Evolutionary conservation across 495 filamentous ascomycete species (phyloP).

Genomic region (Neurospora sp.): DNA sequence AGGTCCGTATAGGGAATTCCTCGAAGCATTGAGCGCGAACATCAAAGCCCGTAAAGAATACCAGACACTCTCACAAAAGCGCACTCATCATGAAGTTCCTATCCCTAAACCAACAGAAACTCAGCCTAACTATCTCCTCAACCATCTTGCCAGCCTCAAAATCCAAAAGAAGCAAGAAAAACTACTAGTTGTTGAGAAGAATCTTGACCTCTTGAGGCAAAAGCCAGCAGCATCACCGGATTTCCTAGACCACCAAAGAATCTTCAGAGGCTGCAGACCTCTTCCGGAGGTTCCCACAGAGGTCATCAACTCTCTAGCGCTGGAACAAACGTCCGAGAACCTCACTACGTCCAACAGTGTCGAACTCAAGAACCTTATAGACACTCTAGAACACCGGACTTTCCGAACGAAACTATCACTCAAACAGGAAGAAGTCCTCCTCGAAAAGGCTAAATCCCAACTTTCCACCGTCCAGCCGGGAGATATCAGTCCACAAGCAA

Average conservation of each 20-base stretch:
- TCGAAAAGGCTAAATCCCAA: conserved; percentile 44
- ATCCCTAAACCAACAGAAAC: neutral
- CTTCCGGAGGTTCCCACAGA: conserved; percentile 40
- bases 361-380: conserved; percentile 40
- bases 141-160: conserved; percentile 37
- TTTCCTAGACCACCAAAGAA: conserved; percentile 36
- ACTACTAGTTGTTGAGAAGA: conserved; percentile 37
- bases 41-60: conserved; percentile 43
- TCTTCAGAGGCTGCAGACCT: conserved; percentile 31
- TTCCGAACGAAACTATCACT: conserved; percentile 52
- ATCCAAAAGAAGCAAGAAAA: conserved; percentile 46
- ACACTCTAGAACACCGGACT: conserved; percentile 55
- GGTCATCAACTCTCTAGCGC: conserved; percentile 31
- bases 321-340: conserved; percentile 15
- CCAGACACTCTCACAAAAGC: conserved; percentile 19
- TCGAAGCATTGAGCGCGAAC: conserved; percentile 50
- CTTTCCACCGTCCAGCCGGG: conserved; percentile 19
- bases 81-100: neutral
- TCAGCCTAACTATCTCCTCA: conserved; percentile 28
- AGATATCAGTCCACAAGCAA: conserved; percentile 23
- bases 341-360: conserved; percentile 7
- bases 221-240: conserved; percentile 44
- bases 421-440: conserved; percentile 50
- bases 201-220: conserved; percentile 36
- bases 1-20: conserved; percentile 39